Percentiles rank a stretch among this genome's conserved stretches.
Conservation (phyloP, 768 basidiomycete genomes). For the Rickenella mellea region DNA sequence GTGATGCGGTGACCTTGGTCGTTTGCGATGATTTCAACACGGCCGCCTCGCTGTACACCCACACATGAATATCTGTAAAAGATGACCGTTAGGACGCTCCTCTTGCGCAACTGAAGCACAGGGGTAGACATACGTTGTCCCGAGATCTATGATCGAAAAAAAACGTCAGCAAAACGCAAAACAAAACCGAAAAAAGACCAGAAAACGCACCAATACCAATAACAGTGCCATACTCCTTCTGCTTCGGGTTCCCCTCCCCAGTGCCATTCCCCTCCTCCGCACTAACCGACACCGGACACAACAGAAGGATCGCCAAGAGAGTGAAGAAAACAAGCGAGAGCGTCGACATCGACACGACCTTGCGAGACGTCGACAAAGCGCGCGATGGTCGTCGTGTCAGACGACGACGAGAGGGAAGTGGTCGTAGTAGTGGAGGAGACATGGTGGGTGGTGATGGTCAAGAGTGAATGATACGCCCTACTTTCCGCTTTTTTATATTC, state of each 20-base stretch:
- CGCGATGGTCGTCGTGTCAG: conserved; percentile 35
- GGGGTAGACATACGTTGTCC: conserved; percentile 60
- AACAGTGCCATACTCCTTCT: conserved; percentile 80
- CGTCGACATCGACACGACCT: conserved; percentile 12
- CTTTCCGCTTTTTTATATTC: no score
- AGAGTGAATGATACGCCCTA: background rate
- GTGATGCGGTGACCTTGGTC: conserved; percentile 88
- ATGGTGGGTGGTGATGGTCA: no score
- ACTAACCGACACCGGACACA: conserved; percentile 52
- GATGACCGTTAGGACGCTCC: conserved; percentile 15
- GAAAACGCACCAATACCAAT: conserved; percentile 78
- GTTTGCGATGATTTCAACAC: conserved; percentile 85
- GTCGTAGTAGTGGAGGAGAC: background rate
- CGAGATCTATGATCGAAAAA: conserved; percentile 58
- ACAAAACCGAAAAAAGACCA: background rate
- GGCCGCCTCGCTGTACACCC: conserved; percentile 79
- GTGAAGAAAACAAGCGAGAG: conserved; percentile 24
- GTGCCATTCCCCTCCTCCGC: conserved; percentile 51
- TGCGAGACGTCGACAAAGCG: conserved; percentile 10
- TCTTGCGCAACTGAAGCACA: background rate
- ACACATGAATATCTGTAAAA: conserved; percentile 82
- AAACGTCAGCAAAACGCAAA: conserved; percentile 8
- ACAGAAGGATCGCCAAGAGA: conserved; percentile 61
- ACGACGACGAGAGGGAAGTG: conserved; percentile 17
- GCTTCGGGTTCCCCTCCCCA: no score